These are phyloP conservation scores for Ilex asprella DNA, from an alignment of 257 asterid species.

Conservation along the genomic window DNA sequence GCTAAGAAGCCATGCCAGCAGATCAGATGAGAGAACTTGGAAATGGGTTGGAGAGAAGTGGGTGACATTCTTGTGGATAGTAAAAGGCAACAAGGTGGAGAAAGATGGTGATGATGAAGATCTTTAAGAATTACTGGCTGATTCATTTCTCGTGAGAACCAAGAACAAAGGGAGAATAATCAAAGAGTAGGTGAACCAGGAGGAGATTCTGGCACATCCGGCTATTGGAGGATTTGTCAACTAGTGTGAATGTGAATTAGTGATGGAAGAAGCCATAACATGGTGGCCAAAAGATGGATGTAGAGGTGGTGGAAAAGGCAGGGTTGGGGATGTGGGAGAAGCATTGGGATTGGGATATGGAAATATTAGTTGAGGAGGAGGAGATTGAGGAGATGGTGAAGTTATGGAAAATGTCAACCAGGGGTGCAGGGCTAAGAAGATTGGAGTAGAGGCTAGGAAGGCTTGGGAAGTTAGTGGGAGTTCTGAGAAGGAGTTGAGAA, in stretches of 20 bases:
- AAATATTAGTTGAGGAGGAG: constrained; percentile 14
- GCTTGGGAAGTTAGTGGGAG: constrained; percentile 19
- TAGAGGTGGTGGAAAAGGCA: constrained; percentile 30
- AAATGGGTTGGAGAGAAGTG: not conserved
- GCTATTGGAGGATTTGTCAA: constrained; percentile 36
- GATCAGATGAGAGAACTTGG: not conserved
- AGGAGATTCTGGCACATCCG: constrained; percentile 29
- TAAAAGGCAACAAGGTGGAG: not conserved
- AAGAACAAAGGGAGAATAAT: constrained; percentile 24
- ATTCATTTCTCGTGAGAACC: constrained; percentile 22
- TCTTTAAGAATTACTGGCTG: constrained; percentile 20
- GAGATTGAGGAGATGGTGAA: constrained; percentile 25
- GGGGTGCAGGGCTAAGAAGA: constrained; percentile 18
- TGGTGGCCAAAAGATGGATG: constrained; percentile 34
- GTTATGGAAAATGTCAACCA: constrained; percentile 14
- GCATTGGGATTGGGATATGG: constrained; percentile 32
- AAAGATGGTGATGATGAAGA: constrained; percentile 6
- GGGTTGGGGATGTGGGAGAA: constrained; percentile 33
- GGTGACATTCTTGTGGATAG: not conserved
- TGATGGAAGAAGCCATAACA: constrained; percentile 37
- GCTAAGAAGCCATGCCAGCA: constrained; percentile 12
- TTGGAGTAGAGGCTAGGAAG: constrained; percentile 14
- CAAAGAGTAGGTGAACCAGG: constrained; percentile 45
- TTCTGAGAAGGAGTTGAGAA: constrained; percentile 19
- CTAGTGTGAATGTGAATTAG: constrained; percentile 45